Conservation (phyloP, 495 filamentous ascomycete species). For the Beverwykella pulmonaria region DNA sequence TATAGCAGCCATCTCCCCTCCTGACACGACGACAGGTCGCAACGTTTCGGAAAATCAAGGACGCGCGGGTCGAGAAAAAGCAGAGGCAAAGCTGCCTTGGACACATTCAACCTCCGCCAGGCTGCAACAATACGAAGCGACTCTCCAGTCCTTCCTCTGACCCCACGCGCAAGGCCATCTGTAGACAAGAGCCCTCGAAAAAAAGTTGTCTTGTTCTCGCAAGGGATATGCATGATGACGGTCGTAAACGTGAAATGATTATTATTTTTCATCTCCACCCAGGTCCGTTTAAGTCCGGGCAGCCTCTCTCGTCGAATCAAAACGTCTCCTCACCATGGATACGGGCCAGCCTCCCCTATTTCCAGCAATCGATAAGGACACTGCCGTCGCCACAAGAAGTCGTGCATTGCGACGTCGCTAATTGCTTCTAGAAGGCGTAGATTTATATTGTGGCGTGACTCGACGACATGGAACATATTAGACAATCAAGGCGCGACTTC, state of each 20-base stretch:
- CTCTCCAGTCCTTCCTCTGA: neutral
- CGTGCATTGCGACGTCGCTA: conserved; percentile 9
- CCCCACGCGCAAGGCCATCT: no score
- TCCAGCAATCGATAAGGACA: conserved; percentile 17
- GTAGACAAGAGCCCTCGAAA: no score
- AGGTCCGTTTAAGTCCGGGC: conserved; percentile 26
- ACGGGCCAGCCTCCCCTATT: conserved; percentile 26
- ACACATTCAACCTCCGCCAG: neutral
- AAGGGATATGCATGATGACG: conserved; percentile 32
- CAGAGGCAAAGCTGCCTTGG: neutral
- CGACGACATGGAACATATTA: neutral
- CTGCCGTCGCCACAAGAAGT: conserved; percentile 19
- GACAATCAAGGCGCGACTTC: neutral
- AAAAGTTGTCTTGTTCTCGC: neutral
- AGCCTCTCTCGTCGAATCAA: conserved; percentile 15
- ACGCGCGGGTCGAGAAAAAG: neutral
- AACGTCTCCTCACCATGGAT: neutral
- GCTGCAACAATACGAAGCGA: neutral
- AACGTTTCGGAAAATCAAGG: neutral
- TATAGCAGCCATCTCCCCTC: neutral
- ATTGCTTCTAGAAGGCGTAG: conserved; percentile 27
- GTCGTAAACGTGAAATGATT: neutral
- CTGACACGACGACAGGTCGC: neutral
- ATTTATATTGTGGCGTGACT: conserved; percentile 13
- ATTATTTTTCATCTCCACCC: no score